phyloP scores from a whole-genome alignment of 208 protist genomes.

The Crithidia expoeki region DNA sequence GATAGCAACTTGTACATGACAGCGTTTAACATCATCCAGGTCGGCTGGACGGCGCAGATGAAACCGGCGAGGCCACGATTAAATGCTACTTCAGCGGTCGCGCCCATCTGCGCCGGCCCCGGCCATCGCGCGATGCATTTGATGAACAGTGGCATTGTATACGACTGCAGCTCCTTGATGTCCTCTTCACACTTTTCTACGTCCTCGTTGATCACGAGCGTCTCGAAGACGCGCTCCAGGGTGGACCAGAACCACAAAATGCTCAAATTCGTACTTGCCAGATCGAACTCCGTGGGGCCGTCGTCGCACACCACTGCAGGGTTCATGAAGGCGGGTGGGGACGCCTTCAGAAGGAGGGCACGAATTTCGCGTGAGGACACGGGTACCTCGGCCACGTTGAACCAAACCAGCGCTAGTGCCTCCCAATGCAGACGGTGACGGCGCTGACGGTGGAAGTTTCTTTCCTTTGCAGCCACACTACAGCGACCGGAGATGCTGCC shows the following conservation, averaged over 20 bases:
- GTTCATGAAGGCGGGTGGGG: conserved; percentile 32
- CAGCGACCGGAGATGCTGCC: neutral
- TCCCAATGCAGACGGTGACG: conserved; percentile 32
- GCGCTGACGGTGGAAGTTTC: neutral
- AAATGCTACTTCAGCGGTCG: conserved; percentile 17
- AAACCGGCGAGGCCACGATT: conserved; percentile 23
- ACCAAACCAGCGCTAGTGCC: conserved; percentile 41
- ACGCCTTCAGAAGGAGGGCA: conserved; percentile 38
- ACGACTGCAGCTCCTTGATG: conserved; percentile 43
- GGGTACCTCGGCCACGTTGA: conserved; percentile 31
- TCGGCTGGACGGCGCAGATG: conserved; percentile 33
- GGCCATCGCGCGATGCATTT: conserved; percentile 49
- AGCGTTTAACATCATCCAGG: conserved; percentile 43
- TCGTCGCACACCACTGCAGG: conserved; percentile 28
- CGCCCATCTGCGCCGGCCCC: conserved; percentile 28
- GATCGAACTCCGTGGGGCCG: conserved; percentile 34
- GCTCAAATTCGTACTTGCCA: conserved; percentile 43
- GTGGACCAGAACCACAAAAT: conserved; percentile 64
- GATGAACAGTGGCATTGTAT: conserved; percentile 38
- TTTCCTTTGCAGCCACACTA: neutral
- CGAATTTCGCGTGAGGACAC: conserved; percentile 42
- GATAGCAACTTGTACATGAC: conserved; percentile 34
- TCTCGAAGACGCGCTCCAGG: conserved; percentile 44
- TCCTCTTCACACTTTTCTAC: conserved; percentile 47
- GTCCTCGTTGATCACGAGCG: conserved; percentile 43